Evolutionary conservation across 495 filamentous ascomycete species (phyloP), one percentile per base, ranked within the genome.

Genomic region (Pyrenula aspistea): DNA sequence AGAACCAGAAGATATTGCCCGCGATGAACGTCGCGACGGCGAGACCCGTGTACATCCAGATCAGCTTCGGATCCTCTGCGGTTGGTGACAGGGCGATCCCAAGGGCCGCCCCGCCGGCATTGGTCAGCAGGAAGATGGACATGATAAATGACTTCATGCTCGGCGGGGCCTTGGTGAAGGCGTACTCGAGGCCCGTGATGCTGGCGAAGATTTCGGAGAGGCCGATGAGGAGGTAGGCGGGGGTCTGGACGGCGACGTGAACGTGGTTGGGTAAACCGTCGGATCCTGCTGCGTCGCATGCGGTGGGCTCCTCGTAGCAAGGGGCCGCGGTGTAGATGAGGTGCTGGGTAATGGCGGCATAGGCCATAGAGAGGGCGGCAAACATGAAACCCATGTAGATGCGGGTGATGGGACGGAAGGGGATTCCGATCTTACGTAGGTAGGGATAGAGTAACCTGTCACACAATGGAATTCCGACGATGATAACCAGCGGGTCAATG

Each of bases 121-220:
- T 84, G 63, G 82, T 84, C 65, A 91, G 86, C 51, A 89, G 79
- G 65, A 81, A 84, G 65, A 89, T 74, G 0, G 84, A 79, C 61
- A 83, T 83, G 55, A 91, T 85, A 61, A 91, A 82, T n/a, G 84
- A 87, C 53, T 86, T 81, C 85, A 92, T 90, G 63, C 83, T 87
- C 61, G 79, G 81, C 4, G 89, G 89, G 0, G 89, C 88, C 73
- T 92, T 89, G 65, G 83, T 88, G 70, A 85, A 91, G 25, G 88
- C 89, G 63, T 91, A 90, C 65, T 87, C 84, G 15, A 86, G 72
- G 55, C 73, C 76, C 21, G 83, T 86, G 66, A 89, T 83, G 52
- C 77, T 84, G 19, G 84, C 84, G 67, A 89, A 82, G 61, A 88
- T 87, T 69, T 89, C 87, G 22, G 83, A 84, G 25, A 89, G 60